A percentile compares a stretch with the other conserved stretches of the same genome.
Conservation (phyloP, 2,329 filamentous ascomycete genomes). For the Hortaea werneckii region DNA sequence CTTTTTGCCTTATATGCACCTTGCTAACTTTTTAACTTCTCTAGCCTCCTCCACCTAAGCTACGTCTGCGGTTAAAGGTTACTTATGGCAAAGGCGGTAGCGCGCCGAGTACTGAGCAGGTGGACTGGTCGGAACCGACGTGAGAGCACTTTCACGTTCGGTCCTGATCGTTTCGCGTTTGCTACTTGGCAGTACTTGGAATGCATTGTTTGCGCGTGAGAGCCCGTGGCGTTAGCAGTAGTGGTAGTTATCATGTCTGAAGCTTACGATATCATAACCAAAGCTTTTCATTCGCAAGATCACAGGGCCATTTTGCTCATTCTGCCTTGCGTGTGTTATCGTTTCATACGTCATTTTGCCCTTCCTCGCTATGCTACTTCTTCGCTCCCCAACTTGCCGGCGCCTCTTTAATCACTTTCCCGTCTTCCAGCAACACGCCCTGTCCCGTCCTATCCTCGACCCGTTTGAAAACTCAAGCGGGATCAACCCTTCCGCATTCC, state of each 20-base stretch:
- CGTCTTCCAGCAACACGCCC: constrained; percentile 60
- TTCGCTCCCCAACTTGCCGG: constrained; percentile 44
- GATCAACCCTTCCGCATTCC: constrained; percentile 50
- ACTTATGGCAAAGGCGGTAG: constrained; percentile 62
- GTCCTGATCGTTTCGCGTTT: neutral
- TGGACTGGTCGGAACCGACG: constrained; percentile 83
- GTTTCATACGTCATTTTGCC: constrained; percentile 58
- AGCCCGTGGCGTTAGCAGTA: neutral
- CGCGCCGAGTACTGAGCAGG: constrained; percentile 73
- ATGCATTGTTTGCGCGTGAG: neutral
- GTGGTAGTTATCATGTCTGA: neutral
- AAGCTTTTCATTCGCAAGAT: neutral
- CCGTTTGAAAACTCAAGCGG: constrained; percentile 55
- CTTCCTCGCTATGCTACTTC: constrained; percentile 41
- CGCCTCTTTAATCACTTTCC: constrained; percentile 55
- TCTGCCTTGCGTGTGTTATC: constrained; percentile 44
- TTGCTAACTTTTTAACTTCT: constrained; percentile 6
- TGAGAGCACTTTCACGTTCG: constrained; percentile 6
- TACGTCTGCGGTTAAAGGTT: constrained; percentile 78
- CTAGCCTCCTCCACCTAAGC: constrained; percentile 57
- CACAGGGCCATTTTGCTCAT: constrained; percentile 7
- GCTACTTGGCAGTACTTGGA: neutral
- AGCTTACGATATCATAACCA: neutral
- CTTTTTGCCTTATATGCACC: neutral
- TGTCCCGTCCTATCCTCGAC: constrained; percentile 54